Conservation (phyloP, 1,284 basidiomycete genomes). For the Microbotryomycetes sp. region DNA sequence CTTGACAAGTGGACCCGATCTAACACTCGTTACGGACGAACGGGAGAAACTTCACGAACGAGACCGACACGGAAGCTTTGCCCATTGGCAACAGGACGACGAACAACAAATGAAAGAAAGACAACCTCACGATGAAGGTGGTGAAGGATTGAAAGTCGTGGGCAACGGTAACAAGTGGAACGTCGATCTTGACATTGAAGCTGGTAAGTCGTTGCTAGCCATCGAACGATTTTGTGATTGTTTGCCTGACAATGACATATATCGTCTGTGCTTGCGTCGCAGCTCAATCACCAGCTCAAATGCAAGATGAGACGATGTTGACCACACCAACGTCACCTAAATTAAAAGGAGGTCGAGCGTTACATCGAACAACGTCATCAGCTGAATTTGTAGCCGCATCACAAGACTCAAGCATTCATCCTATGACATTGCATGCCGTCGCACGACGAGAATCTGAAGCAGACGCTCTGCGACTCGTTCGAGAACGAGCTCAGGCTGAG, state of each 20-base stretch:
- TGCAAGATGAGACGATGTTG: not conserved
- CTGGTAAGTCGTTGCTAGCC: not conserved
- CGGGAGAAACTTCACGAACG: no score
- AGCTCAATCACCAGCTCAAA: not conserved
- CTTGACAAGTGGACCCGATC: not conserved
- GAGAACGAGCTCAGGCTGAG: slow-evolving; percentile 7
- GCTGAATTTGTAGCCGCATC: slow-evolving; percentile 23
- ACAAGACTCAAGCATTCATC: slow-evolving; percentile 15
- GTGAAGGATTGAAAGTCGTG: not conserved
- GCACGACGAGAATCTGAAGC: slow-evolving; percentile 24
- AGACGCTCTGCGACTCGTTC: slow-evolving; percentile 25
- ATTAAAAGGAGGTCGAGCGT: not conserved
- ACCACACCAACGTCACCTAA: not conserved
- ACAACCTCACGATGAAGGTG: not conserved
- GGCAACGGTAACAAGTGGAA: not conserved
- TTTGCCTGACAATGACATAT: not conserved
- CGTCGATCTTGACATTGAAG: slow-evolving; percentile 1
- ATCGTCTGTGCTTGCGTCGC: not conserved
- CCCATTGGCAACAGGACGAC: no score
- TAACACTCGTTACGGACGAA: not conserved
- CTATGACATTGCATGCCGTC: slow-evolving; percentile 30
- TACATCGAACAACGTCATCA: slow-evolving; percentile 6
- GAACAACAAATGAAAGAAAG: not conserved
- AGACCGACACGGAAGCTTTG: no score
- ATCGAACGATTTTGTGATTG: not conserved